These are phyloP conservation scores for Podaxis sp. DNA, from an alignment of 768 basidiomycete genomes.

Conservation along the genomic window DNA sequence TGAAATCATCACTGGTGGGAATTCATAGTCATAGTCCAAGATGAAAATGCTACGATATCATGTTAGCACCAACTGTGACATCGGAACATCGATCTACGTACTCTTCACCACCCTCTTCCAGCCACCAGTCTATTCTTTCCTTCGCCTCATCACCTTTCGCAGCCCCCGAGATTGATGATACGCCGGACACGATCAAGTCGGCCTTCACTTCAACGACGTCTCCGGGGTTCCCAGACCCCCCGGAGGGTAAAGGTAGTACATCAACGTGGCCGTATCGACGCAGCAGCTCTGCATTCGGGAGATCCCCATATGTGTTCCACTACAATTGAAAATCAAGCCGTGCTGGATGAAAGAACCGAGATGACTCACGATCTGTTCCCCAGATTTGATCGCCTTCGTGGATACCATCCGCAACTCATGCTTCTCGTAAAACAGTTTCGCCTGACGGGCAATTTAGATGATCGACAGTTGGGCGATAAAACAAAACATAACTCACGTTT, in stretches of 20 bases:
- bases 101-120: conserved; percentile 91
- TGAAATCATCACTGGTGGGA: conserved; percentile 59
- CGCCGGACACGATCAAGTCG: conserved; percentile 55
- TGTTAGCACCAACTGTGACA: neutral
- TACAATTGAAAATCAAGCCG: conserved; percentile 26
- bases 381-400: conserved; percentile 68
- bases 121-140: conserved; percentile 89
- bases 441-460: conserved; percentile 42
- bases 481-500: conserved; percentile 57
- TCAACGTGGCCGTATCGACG: conserved; percentile 95
- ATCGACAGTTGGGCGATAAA: neutral
- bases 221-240: conserved; percentile 65
- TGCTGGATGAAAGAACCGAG: conserved; percentile 8
- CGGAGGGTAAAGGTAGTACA: conserved; percentile 50
- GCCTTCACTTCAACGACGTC: conserved; percentile 80
- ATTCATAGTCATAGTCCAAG: conserved; percentile 47
- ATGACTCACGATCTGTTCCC: conserved; percentile 81
- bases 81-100: conserved; percentile 31
- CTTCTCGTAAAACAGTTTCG: conserved; percentile 81
- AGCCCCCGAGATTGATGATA: conserved; percentile 21
- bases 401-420: conserved; percentile 74
- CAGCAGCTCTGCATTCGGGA: conserved; percentile 91
- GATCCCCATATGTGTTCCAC: conserved; percentile 97
- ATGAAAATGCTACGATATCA: conserved; percentile 47
- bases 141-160: conserved; percentile 29